A percentile compares a stretch with the other conserved stretches of the same genome.
Conservation (phyloP, 2,329 filamentous ascomycete species). For the Talaromyces sp. region DNA sequence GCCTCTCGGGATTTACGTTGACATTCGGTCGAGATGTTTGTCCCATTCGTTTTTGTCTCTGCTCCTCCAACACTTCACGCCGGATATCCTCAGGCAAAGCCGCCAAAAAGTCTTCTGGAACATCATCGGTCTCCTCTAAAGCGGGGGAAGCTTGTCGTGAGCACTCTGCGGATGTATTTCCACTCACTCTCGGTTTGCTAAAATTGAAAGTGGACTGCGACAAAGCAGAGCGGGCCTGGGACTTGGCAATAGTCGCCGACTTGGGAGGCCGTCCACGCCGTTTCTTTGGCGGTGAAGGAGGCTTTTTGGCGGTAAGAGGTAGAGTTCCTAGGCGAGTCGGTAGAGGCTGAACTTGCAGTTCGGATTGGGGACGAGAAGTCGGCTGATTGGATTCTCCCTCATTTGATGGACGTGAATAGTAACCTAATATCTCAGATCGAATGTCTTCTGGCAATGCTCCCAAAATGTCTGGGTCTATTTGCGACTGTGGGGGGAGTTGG, state of each 20-base stretch:
- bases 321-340: neutral
- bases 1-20: conserved; percentile 12
- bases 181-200: conserved; percentile 22
- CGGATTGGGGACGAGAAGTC: conserved; percentile 23
- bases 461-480: conserved; percentile 80
- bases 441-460: conserved; percentile 79
- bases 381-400: conserved; percentile 24
- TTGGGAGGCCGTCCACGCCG: conserved; percentile 46
- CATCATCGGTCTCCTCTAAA: conserved; percentile 24
- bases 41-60: conserved; percentile 57
- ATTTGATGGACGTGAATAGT: conserved; percentile 49
- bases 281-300: conserved; percentile 63
- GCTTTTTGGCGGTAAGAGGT: conserved; percentile 31
- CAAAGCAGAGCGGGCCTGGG: conserved; percentile 54
- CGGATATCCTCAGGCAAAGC: conserved; percentile 78
- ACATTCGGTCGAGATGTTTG: conserved; percentile 45
- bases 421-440: conserved; percentile 72
- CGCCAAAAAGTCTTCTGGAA: conserved; percentile 70
- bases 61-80: conserved; percentile 70
- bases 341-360: conserved; percentile 26
- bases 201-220: conserved; percentile 68
- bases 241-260: conserved; percentile 33
- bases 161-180: conserved; percentile 11
- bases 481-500: conserved; percentile 58
- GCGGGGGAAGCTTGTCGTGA: conserved; percentile 22